phyloP scores from a whole-genome alignment of 176 grass and related monocot species.

The Oryza rufipogon region DNA sequence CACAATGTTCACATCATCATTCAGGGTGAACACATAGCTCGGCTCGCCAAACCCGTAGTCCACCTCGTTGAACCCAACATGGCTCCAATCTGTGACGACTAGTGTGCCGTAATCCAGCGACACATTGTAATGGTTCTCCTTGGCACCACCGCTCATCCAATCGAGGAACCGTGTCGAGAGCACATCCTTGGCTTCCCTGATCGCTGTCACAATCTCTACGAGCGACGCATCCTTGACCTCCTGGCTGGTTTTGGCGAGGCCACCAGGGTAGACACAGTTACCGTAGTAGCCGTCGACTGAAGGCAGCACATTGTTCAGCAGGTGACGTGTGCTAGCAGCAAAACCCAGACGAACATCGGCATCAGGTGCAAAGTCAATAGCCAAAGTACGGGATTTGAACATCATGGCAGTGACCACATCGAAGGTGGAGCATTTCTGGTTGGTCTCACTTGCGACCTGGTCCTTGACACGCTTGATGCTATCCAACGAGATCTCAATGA shows the following conservation, averaged over 20 bases:
- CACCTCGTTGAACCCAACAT: slow-evolving; percentile 70
- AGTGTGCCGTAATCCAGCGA: slow-evolving; percentile 68
- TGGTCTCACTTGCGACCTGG: slow-evolving; percentile 47
- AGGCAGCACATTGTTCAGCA: slow-evolving; percentile 57
- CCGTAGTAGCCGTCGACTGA: slow-evolving; percentile 69
- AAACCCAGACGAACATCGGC: slow-evolving; percentile 51
- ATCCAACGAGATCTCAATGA: slow-evolving; percentile 63
- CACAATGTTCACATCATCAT: slow-evolving; percentile 60
- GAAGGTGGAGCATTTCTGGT: slow-evolving; percentile 68
- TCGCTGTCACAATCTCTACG: slow-evolving; percentile 44
- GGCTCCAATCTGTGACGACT: slow-evolving; percentile 74
- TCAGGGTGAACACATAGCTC: slow-evolving; percentile 61
- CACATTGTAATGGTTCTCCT: slow-evolving; percentile 58
- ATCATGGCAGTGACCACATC: slow-evolving; percentile 72
- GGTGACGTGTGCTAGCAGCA: slow-evolving; percentile 62
- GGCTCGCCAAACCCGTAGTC: slow-evolving; percentile 70
- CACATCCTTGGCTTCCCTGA: slow-evolving; percentile 59
- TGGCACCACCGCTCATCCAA: slow-evolving; percentile 53
- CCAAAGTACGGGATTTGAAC: slow-evolving; percentile 61
- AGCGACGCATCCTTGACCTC: slow-evolving; percentile 48
- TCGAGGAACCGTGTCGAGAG: slow-evolving; percentile 45
- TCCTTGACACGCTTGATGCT: slow-evolving; percentile 58
- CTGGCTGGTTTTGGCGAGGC: slow-evolving; percentile 41
- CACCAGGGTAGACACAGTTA: slow-evolving; percentile 66
- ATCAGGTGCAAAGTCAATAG: slow-evolving; percentile 40